A percentile compares a stretch with the other conserved stretches of the same genome.
phyloP scores from a whole-genome alignment of 768 basidiomycete species.

The Leccinellum rugosiceps region DNA sequence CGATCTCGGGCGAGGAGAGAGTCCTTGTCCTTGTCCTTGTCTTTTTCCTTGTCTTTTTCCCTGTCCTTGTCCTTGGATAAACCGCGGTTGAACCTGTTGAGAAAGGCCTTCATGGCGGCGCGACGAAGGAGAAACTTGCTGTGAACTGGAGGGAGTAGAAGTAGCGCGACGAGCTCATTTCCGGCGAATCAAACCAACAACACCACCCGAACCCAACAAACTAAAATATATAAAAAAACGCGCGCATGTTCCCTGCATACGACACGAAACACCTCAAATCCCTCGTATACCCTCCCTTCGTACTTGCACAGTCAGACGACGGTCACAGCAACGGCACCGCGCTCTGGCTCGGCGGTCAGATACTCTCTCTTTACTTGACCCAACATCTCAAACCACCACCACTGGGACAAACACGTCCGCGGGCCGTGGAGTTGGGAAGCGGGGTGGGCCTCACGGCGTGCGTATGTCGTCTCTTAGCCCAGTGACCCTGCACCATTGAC shows the following conservation, averaged over 20 bases:
- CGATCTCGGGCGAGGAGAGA: conserved; percentile 29
- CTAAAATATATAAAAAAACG: neutral
- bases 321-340: conserved; percentile 74
- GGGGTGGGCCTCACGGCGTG: conserved; percentile 80
- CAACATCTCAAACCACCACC: conserved; percentile 31
- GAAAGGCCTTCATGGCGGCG: conserved; percentile 75
- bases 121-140: neutral
- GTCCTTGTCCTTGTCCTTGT: conserved; percentile 27
- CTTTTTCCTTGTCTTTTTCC: conserved; percentile 10
- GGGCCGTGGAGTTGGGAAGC: conserved; percentile 75
- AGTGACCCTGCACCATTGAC: neutral
- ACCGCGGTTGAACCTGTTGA: conserved; percentile 69
- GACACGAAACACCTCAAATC: conserved; percentile 57
- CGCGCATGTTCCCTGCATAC: conserved; percentile 46
- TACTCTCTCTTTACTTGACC: conserved; percentile 61
- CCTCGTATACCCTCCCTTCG: conserved; percentile 46
- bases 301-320: conserved; percentile 55
- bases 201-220: neutral
- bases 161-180: conserved; percentile 21
- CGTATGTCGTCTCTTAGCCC: conserved; percentile 29
- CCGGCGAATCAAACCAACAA: conserved; percentile 6
- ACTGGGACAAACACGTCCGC: conserved; percentile 24
- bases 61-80: conserved; percentile 39
- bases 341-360: conserved; percentile 82
- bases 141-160: neutral